Base-by-base conservation (phyloP, 2,329 filamentous ascomycete species). In the Colletotrichum liaoningense region DNA sequence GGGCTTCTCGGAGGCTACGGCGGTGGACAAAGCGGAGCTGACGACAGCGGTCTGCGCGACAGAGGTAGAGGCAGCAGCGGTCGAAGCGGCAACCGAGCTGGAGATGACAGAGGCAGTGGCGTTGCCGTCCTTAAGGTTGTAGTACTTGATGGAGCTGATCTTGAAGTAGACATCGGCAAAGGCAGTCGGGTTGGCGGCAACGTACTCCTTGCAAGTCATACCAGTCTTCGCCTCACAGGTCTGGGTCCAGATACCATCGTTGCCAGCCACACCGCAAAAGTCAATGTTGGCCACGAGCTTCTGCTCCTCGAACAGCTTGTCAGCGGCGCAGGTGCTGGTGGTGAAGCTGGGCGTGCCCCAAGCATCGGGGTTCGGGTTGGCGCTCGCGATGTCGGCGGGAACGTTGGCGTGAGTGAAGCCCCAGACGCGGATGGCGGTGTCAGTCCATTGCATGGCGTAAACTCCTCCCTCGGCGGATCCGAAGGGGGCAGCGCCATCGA, bases 231-330 rank as follows among this genome's bases (percentile, higher is more conserved):
- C 63, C 28, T 58, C 16, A 71, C 83, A 84, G 7, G 69, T 49
- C 49, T 77, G 63, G 58, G 74, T 73, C 79, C 80, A 84, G 54
- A 78, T 72, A 16, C 74, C 68, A 4, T 72, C 52, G 54, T 78
- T 77, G 63, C 80, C 91, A 1, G 92, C 92, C 85, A 92, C 89
- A 22, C 93, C 94, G 80, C 94, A 96, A 80, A 95, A 93, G 35
- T 91, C 81, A 7, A 80, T 59, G 26, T 81, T 79, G 38, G 80
- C 54, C 16, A 81, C 56, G 38, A 81, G 73, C 65, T 78, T 77
- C 66, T 79, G 77, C 28, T 80, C 77, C 14, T 60, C 74, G 28
- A 81, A 81, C 12, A 79, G 75, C 67, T 77, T 75, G 52, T 78
- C 75, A 28, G 79, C 69, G 42, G 79, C 74, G 70, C 79, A 81